Percentiles rank a stretch among this genome's conserved stretches.
Evolutionary conservation across 1,284 basidiomycete genomes (phyloP).

Genomic region (Cryptococcus hybrid): DNA sequence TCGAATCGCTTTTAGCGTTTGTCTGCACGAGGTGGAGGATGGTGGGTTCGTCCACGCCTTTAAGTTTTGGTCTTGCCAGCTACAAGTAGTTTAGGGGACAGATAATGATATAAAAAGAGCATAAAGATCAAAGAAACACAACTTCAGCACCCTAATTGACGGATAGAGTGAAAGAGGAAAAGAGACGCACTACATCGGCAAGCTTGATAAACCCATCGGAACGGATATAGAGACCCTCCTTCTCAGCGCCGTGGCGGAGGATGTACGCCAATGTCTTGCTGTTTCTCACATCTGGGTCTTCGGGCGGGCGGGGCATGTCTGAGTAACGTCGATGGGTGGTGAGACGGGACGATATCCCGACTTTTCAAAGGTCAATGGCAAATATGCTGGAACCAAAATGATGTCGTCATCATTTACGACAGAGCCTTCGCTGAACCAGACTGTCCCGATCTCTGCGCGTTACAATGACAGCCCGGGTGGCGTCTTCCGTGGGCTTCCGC

Average conservation of each 20-base stretch:
- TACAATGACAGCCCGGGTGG: too few relatives aligned
- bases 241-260: slow-evolving; percentile 75
- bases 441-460: too few relatives aligned
- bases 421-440: too few relatives aligned
- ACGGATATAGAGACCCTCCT: slow-evolving; percentile 70
- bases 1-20: slow-evolving; percentile 78
- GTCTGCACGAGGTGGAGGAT: slow-evolving; percentile 69
- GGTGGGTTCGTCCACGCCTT: slow-evolving; percentile 57
- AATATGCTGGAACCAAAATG: too few relatives aligned
- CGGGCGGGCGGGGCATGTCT: slow-evolving; percentile 45
- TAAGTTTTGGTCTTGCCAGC: slow-evolving; percentile 59
- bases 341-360: too few relatives aligned
- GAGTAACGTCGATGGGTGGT: too few relatives aligned
- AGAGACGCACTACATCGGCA: slow-evolving; percentile 63
- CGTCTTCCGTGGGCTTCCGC: too few relatives aligned
- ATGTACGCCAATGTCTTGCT: slow-evolving; percentile 83
- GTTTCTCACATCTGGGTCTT: slow-evolving; percentile 54
- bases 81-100: slow-evolving; percentile 23
- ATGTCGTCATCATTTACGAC: too few relatives aligned
- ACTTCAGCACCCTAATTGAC: neutral
- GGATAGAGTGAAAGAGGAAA: neutral
- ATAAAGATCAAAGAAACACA: neutral
- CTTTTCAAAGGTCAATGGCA: too few relatives aligned
- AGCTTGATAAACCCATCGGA: slow-evolving; percentile 76
- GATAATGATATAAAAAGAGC: neutral